Conservation (phyloP, 768 basidiomycete genomes). For the Dendrothele bispora region DNA sequence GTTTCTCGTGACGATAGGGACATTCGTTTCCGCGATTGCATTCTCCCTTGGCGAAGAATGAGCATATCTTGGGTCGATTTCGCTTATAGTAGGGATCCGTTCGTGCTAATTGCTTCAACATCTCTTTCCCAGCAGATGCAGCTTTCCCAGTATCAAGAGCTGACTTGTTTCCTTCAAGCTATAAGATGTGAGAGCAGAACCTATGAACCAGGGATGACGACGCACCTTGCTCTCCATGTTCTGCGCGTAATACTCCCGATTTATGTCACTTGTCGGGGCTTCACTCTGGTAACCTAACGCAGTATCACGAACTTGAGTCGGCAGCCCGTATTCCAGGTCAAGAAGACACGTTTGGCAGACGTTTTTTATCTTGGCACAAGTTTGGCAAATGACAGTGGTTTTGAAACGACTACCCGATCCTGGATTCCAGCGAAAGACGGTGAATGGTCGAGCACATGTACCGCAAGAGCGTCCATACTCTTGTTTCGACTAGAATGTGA, state of each 20-base stretch:
- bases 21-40: conserved; percentile 91
- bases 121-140: conserved; percentile 87
- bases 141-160: conserved; percentile 61
- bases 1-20: conserved; percentile 94
- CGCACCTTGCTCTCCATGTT: conserved; percentile 84
- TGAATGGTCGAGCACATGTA: conserved; percentile 95
- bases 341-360: conserved; percentile 97
- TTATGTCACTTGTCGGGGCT: conserved; percentile 96
- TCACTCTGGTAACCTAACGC: conserved; percentile 83
- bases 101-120: conserved; percentile 92
- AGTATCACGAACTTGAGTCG: conserved; percentile 96
- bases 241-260: conserved; percentile 92
- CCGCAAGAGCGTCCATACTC: conserved; percentile 95
- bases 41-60: conserved; percentile 94
- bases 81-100: conserved; percentile 98
- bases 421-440: conserved; percentile 98
- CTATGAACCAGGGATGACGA: conserved; percentile 8
- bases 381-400: conserved; percentile 96
- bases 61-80: conserved; percentile 91
- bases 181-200: conserved; percentile 6
- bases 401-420: conserved; percentile 93
- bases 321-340: conserved; percentile 94
- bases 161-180: conserved; percentile 76
- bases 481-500: conserved; percentile 79
- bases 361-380: conserved; percentile 94